phyloP scores from a whole-genome alignment of 176 grass and related monocot genomes.

The Calamus simplicifolius region DNA sequence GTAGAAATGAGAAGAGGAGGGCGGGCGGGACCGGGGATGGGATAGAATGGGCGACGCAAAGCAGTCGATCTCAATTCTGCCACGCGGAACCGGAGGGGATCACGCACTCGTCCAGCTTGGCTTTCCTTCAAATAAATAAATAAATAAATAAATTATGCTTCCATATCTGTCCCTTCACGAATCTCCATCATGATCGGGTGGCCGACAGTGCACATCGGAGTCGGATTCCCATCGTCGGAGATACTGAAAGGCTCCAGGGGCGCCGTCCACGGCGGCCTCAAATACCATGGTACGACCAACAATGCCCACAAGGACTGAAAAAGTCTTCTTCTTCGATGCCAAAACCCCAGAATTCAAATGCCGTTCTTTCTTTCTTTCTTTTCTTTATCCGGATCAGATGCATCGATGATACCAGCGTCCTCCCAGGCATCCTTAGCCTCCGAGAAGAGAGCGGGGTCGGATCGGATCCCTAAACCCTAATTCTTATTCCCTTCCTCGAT shows the following conservation, averaged over 20 bases:
- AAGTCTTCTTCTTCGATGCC: neutral
- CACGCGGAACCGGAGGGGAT: slow-evolving; percentile 48
- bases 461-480: neutral
- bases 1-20: no score
- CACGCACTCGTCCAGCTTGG: slow-evolving; percentile 13
- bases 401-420: no score
- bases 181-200: no score
- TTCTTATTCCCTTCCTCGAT: no score
- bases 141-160: no score
- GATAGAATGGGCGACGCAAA: slow-evolving; percentile 22
- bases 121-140: neutral
- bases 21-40: slow-evolving; percentile 7
- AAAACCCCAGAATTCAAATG: neutral
- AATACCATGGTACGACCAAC: no score
- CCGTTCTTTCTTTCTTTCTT: neutral
- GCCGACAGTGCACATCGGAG: no score
- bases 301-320: neutral
- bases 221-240: neutral
- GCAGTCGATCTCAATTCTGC: slow-evolving; percentile 60
- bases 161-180: slow-evolving; percentile 7
- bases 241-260: no score
- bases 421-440: no score
- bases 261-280: no score
- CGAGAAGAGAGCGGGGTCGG: no score
- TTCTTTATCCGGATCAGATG: neutral